phyloP scores from a whole-genome alignment of 371 early-diverging fungal genomes.

The Paraphysoderma sedebokerense region DNA sequence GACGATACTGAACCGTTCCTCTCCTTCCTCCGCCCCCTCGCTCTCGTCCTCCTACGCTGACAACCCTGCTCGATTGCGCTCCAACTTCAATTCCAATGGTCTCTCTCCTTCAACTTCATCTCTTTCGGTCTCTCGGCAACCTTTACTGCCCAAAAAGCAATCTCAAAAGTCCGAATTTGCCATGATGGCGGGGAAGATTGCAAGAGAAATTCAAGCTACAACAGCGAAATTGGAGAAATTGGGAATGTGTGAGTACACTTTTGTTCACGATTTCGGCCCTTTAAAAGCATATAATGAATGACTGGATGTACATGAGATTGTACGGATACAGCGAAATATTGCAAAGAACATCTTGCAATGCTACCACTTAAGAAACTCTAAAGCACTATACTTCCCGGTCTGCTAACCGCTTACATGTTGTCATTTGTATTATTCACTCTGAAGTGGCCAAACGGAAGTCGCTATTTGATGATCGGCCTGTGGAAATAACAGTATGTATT shows the following conservation, averaged over 20 bases:
- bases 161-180: constrained; percentile 37
- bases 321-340: too few species aligned
- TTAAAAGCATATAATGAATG: not conserved
- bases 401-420: not conserved
- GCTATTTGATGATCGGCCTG: constrained; percentile 52
- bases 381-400: too few species aligned
- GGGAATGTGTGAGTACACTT: constrained; percentile 29
- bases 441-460: constrained; percentile 55
- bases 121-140: too few species aligned
- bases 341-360: too few species aligned
- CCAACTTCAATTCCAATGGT: too few species aligned
- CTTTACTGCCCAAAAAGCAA: too few species aligned
- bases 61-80: too few species aligned
- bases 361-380: too few species aligned
- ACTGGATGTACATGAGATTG: not conserved
- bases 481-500: constrained; percentile 46
- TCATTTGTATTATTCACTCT: not conserved
- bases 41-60: too few species aligned
- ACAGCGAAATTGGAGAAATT: constrained; percentile 48
- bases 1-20: too few species aligned
- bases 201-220: constrained; percentile 37
- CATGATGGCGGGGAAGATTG: constrained; percentile 39
- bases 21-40: too few species aligned
- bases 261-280: not conserved
- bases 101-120: too few species aligned